Percentiles rank a stretch among this genome's conserved stretches.
Evolutionary conservation across 148 eudicot species (phyloP).

Genomic region (Beta vulgaris): DNA sequence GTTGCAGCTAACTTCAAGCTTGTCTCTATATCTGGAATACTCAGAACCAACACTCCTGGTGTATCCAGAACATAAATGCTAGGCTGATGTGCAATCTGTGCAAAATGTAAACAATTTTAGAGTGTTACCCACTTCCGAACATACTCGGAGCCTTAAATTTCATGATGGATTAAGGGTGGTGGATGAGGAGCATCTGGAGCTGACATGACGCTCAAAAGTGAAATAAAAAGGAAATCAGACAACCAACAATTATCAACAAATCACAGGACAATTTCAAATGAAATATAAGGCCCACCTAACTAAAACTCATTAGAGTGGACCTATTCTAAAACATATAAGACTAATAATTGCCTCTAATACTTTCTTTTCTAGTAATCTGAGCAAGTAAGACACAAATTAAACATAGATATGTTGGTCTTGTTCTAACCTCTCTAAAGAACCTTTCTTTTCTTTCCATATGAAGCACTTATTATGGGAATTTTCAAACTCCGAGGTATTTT

Average conservation of each 20-base stretch:
- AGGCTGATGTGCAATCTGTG: conserved; percentile 90
- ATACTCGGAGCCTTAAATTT: neutral
- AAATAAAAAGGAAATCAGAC: conserved; percentile 15
- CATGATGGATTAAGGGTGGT: no score
- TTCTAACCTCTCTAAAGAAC: no score
- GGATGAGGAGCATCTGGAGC: neutral
- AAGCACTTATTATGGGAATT: no score
- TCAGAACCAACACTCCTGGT: conserved; percentile 93
- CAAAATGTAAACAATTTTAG: conserved; percentile 16
- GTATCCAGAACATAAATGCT: conserved; percentile 97
- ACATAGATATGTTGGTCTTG: no score
- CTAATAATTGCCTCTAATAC: no score
- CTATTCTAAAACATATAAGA: no score
- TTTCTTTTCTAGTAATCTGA: no score
- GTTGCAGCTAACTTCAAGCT: conserved; percentile 87
- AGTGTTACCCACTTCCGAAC: neutral
- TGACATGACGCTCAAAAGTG: neutral
- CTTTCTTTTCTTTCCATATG: no score
- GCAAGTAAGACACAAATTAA: no score
- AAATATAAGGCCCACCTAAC: no score
- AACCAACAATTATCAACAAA: neutral
- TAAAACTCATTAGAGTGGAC: no score
- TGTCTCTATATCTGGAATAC: conserved; percentile 85
- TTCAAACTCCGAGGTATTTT: no score
- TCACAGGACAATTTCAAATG: neutral